Evolutionary conservation across 2,329 filamentous ascomycete species (phyloP).

Genomic region (Alternaria sp.): DNA sequence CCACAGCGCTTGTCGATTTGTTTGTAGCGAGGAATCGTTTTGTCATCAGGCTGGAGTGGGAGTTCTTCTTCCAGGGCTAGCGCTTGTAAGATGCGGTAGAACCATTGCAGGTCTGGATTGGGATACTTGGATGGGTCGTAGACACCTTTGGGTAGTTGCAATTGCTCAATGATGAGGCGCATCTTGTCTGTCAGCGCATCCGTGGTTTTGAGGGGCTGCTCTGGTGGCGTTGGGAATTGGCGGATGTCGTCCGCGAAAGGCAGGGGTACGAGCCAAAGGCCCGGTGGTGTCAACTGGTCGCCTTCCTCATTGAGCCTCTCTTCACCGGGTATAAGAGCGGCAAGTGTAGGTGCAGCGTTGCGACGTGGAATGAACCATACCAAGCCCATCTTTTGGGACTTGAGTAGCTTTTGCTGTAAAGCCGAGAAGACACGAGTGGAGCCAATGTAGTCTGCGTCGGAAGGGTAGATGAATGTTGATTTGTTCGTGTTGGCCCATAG

Average conservation of each 20-base stretch:
- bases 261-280: constrained; percentile 86
- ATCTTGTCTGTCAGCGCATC: constrained; percentile 80
- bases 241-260: constrained; percentile 91
- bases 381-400: constrained; percentile 79
- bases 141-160: constrained; percentile 83
- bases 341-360: constrained; percentile 80
- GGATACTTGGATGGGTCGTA: constrained; percentile 90
- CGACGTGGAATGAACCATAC: constrained; percentile 87
- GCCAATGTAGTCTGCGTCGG: constrained; percentile 86
- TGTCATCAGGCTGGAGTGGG: constrained; percentile 75
- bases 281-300: constrained; percentile 76
- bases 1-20: constrained; percentile 89
- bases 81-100: constrained; percentile 92
- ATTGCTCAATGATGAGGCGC: constrained; percentile 80
- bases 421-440: constrained; percentile 93
- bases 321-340: constrained; percentile 79
- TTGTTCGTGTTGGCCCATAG: constrained; percentile 87
- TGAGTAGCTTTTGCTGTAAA: constrained; percentile 83
- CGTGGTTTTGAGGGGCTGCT: constrained; percentile 55
- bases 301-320: constrained; percentile 68
- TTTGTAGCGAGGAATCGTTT: constrained; percentile 81
- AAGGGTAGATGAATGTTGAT: constrained; percentile 92
- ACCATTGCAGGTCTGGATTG: constrained; percentile 94
- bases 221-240: constrained; percentile 69
- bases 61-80: constrained; percentile 91